These are phyloP conservation scores for Citrus medica DNA, from an alignment of 345 rosid genomes.

Conservation along the genomic window DNA sequence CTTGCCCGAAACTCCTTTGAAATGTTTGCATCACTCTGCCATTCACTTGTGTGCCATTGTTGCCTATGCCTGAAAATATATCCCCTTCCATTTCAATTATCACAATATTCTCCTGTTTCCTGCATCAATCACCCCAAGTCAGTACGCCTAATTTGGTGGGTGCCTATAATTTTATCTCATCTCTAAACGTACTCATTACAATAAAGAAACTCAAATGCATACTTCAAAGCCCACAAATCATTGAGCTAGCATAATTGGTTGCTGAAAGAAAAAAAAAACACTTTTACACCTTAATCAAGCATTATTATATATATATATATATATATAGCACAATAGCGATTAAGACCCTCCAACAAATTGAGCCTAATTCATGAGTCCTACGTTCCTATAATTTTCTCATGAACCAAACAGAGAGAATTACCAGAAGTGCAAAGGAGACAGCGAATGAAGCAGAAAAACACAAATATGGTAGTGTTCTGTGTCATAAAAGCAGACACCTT, in stretches of 20 bases:
- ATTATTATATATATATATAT: background rate
- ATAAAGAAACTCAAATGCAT: background rate
- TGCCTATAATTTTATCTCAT: background rate
- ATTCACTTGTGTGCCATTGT: slow-evolving; percentile 49
- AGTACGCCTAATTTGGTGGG: background rate
- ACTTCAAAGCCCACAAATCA: background rate
- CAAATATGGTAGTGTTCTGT: background rate
- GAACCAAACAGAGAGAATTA: slow-evolving; percentile 15
- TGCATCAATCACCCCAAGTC: background rate
- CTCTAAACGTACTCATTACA: background rate
- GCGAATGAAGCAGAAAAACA: background rate
- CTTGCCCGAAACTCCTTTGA: slow-evolving; percentile 77
- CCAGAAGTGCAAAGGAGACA: background rate
- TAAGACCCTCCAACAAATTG: background rate
- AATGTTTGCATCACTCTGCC: slow-evolving; percentile 62
- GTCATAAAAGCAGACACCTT: background rate
- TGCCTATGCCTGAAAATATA: slow-evolving; percentile 53
- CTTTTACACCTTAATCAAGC: background rate
- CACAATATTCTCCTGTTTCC: background rate
- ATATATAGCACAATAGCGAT: background rate
- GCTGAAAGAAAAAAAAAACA: background rate
- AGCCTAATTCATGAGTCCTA: background rate
- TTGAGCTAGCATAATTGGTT: background rate
- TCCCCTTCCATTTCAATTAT: slow-evolving; percentile 66
- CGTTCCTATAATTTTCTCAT: slow-evolving; percentile 21